These are phyloP conservation scores for Boletus subparvulus DNA, from an alignment of 768 basidiomycete species.

Conservation along the genomic window DNA sequence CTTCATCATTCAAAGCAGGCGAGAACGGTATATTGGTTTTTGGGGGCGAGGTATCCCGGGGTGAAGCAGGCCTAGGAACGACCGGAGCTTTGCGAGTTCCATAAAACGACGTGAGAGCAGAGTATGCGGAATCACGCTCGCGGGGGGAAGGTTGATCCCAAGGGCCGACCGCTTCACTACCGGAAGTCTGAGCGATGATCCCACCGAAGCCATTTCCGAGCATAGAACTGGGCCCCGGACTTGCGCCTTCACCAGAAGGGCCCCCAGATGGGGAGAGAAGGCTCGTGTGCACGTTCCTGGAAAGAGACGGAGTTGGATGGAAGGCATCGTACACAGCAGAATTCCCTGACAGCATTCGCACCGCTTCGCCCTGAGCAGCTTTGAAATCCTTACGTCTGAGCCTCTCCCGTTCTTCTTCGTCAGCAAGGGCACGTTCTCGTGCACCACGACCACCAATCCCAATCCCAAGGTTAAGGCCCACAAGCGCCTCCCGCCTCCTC, in stretches of 20 bases:
- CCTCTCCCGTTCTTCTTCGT: slow-evolving; percentile 52
- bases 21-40: slow-evolving; percentile 24
- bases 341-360: slow-evolving; percentile 40
- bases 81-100: slow-evolving; percentile 24
- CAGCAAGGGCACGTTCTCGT: slow-evolving; percentile 63
- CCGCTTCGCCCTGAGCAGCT: slow-evolving; percentile 36
- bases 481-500: slow-evolving; percentile 41
- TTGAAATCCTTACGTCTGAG: slow-evolving; percentile 55
- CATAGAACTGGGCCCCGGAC: slow-evolving; percentile 18
- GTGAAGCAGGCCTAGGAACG: slow-evolving; percentile 27
- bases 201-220: slow-evolving; percentile 24
- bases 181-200: slow-evolving; percentile 26
- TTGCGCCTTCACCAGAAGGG: slow-evolving; percentile 19
- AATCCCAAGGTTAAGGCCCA: slow-evolving; percentile 39
- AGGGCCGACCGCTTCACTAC: slow-evolving; percentile 30
- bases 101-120: slow-evolving; percentile 29
- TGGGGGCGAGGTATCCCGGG: slow-evolving; percentile 28
- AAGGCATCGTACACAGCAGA: slow-evolving; percentile 73
- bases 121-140: slow-evolving; percentile 30
- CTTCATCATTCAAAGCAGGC: slow-evolving; percentile 26
- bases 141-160: slow-evolving; percentile 35
- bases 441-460: slow-evolving; percentile 45
- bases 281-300: slow-evolving; percentile 27
- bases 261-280: slow-evolving; percentile 21
- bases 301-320: slow-evolving; percentile 51